Evolutionary conservation across 106 monocot species (phyloP).

Genomic region (Allium cepa): DNA sequence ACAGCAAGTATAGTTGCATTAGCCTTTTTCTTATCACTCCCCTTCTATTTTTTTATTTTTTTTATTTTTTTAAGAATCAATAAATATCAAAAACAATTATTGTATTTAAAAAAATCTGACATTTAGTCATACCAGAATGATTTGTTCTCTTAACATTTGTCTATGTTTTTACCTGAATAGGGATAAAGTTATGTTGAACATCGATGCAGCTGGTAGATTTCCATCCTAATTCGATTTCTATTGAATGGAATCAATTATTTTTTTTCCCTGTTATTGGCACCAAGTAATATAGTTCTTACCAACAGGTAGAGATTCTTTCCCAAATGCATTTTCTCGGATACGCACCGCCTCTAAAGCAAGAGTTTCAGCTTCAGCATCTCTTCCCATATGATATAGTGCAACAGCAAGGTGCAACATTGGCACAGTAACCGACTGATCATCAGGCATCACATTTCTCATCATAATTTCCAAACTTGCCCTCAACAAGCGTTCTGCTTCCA

Average conservation of each 20-base stretch:
- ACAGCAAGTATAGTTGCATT: no score
- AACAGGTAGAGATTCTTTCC: slow-evolving; percentile 68
- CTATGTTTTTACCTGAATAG: no score
- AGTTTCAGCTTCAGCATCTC: slow-evolving; percentile 71
- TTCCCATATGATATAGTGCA: slow-evolving; percentile 43
- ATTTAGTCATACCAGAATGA: no score
- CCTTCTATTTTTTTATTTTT: no score
- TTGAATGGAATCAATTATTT: not conserved
- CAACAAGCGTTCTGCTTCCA: slow-evolving; percentile 65
- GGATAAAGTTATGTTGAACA: no score
- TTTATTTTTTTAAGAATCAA: no score
- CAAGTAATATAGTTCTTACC: slow-evolving; percentile 30
- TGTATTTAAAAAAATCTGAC: no score
- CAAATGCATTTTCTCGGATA: slow-evolving; percentile 64
- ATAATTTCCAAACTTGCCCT: slow-evolving; percentile 45
- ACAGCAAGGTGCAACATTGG: slow-evolving; percentile 87
- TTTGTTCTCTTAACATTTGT: no score
- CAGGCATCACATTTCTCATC: slow-evolving; percentile 24
- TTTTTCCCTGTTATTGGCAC: not conserved
- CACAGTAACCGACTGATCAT: slow-evolving; percentile 45
- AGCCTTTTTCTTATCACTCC: no score
- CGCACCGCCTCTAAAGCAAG: slow-evolving; percentile 55
- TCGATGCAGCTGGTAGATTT: no score
- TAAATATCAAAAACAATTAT: no score
- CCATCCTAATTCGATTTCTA: no score